Conservation (phyloP, 2,329 filamentous ascomycete genomes). For the Colletotrichum somersetense region DNA sequence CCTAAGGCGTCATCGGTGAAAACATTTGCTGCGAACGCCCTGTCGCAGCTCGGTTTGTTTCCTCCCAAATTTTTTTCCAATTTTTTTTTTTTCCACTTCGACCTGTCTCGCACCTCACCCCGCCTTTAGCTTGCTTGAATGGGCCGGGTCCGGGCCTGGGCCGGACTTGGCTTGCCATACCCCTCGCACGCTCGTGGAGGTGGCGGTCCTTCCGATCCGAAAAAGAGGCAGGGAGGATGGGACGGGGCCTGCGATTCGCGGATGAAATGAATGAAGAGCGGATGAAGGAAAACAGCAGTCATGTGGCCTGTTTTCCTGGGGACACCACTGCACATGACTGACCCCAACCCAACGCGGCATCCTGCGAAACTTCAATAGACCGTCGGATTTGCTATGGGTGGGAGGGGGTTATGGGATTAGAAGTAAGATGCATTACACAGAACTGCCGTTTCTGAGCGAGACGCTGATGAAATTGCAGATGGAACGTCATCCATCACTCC, state of each 20-base stretch:
- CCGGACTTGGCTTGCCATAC: neutral
- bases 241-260: slow-evolving; percentile 11
- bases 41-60: slow-evolving; percentile 1
- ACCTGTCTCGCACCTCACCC: neutral
- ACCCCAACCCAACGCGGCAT: neutral
- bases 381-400: neutral
- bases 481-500: neutral
- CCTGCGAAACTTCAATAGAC: slow-evolving; percentile 8
- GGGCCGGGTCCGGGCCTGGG: neutral
- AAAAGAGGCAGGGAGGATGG: slow-evolving; percentile 15
- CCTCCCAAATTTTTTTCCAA: neutral
- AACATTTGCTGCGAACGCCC: slow-evolving; percentile 1
- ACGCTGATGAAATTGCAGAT: neutral
- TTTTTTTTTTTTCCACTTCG: neutral
- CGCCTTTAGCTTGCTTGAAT: slow-evolving; percentile 6
- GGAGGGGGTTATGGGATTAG: neutral
- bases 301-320: slow-evolving; percentile 27
- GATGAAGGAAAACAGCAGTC: slow-evolving; percentile 30
- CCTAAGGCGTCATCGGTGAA: slow-evolving; percentile 26
- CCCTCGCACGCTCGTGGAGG: slow-evolving; percentile 3
- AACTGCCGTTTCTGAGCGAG: neutral
- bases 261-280: slow-evolving; percentile 20
- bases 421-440: neutral
- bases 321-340: slow-evolving; percentile 21
- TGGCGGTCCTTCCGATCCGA: slow-evolving; percentile 7